Conservation (phyloP, 495 filamentous ascomycete genomes). For the Penicillium maclennaniae region DNA sequence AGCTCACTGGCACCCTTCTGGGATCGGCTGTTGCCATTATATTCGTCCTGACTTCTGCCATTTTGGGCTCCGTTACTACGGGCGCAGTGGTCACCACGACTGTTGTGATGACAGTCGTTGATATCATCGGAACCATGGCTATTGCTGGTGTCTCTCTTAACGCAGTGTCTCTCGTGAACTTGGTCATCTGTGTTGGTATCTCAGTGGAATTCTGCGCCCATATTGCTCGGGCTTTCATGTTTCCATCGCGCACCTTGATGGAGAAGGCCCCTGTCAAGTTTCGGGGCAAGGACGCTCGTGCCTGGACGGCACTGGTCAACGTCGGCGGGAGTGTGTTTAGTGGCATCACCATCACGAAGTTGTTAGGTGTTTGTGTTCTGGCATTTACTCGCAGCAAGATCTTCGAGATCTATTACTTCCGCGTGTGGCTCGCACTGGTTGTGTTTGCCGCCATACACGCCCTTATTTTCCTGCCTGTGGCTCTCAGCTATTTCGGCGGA, state of each 20-base stretch:
- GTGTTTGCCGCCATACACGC: conserved; percentile 85
- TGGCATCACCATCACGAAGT: conserved; percentile 93
- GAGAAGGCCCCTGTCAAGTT: conserved; percentile 63
- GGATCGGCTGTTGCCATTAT: conserved; percentile 81
- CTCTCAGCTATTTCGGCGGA: conserved; percentile 80
- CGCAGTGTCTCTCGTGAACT: conserved; percentile 92
- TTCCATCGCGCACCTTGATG: conserved; percentile 73
- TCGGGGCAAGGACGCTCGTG: conserved; percentile 75
- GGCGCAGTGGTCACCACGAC: conserved; percentile 77
- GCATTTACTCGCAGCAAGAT: conserved; percentile 97
- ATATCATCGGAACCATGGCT: conserved; percentile 93
- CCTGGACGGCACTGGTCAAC: conserved; percentile 88
- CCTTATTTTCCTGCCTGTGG: conserved; percentile 87
- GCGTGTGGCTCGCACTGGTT: conserved; percentile 90
- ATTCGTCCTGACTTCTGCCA: conserved; percentile 66
- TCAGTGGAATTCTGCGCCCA: conserved; percentile 97
- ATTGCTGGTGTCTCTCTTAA: conserved; percentile 86
- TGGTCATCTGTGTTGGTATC: conserved; percentile 95
- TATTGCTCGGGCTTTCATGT: conserved; percentile 92
- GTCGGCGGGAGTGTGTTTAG: conserved; percentile 92
- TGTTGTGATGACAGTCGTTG: conserved; percentile 88
- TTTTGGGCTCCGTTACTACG: conserved; percentile 81
- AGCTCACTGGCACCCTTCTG: conserved; percentile 71
- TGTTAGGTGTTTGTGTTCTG: conserved; percentile 86
- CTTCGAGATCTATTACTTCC: conserved; percentile 98